Percentiles rank a stretch among this genome's conserved stretches.
These are phyloP conservation scores for Monosporascus sp. DNA, from an alignment of 2,329 filamentous ascomycete genomes.

Conservation along the genomic window DNA sequence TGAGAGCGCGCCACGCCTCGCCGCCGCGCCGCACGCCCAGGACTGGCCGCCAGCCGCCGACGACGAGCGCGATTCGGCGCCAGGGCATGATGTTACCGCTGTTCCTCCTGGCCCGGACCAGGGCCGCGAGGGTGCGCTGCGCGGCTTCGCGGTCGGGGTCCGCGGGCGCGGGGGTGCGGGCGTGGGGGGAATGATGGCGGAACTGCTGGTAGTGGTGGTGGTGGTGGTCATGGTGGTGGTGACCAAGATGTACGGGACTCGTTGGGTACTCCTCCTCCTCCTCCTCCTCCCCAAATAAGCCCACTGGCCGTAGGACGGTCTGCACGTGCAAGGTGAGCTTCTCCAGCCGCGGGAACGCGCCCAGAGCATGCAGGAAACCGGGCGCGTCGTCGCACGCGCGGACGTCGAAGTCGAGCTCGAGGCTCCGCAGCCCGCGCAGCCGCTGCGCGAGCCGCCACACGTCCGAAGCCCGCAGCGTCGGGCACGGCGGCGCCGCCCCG, in stretches of 20 bases:
- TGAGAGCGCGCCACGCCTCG: slow-evolving; percentile 34
- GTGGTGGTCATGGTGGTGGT: no score
- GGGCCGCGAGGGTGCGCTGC: slow-evolving; percentile 26
- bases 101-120: slow-evolving; percentile 26
- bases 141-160: slow-evolving; percentile 31
- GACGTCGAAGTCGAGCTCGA: slow-evolving; percentile 45
- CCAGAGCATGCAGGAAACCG: slow-evolving; percentile 33
- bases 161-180: slow-evolving; percentile 9
- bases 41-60: slow-evolving; percentile 41
- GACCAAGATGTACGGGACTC: no score
- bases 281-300: slow-evolving; percentile 14
- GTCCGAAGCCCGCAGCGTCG: slow-evolving; percentile 32
- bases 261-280: not conserved
- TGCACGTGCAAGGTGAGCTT: slow-evolving; percentile 40
- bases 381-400: slow-evolving; percentile 28
- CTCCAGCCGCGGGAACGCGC: slow-evolving; percentile 33
- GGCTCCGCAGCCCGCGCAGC: slow-evolving; percentile 29
- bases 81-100: slow-evolving; percentile 21
- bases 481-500: slow-evolving; percentile 32
- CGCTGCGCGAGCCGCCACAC: slow-evolving; percentile 27
- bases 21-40: slow-evolving; percentile 37
- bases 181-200: no score
- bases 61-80: slow-evolving; percentile 39
- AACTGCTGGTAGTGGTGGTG: not conserved
- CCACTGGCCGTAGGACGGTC: slow-evolving; percentile 32